A percentile compares a stretch with the other conserved stretches of the same genome.
These are phyloP conservation scores for Colletotrichum graminicola DNA, from an alignment of 2,329 filamentous ascomycete species.

Conservation along the genomic window DNA sequence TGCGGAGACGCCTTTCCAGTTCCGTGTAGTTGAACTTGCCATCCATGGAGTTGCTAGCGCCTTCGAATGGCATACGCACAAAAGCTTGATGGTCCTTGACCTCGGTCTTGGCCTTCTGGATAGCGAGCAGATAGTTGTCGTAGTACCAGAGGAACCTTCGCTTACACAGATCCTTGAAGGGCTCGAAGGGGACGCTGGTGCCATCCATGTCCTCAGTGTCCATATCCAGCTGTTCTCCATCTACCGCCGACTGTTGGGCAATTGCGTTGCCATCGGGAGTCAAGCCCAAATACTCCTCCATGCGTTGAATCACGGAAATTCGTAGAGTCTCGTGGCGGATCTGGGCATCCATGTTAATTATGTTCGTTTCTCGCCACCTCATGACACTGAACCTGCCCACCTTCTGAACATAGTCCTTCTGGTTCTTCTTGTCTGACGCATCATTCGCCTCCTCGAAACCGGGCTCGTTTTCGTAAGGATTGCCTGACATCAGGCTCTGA, in stretches of 20 bases:
- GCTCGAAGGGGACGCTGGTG: constrained; percentile 74
- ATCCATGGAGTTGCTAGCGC: constrained; percentile 81
- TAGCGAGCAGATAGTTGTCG: constrained; percentile 82
- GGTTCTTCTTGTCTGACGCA: constrained; percentile 77
- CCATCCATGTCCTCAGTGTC: constrained; percentile 68
- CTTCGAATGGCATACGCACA: constrained; percentile 89
- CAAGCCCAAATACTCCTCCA: constrained; percentile 84
- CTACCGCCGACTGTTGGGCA: constrained; percentile 47
- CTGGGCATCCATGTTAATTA: constrained; percentile 58
- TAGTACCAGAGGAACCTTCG: constrained; percentile 96
- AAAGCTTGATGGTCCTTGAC: constrained; percentile 76
- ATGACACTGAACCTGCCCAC: constrained; percentile 56
- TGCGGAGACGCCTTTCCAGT: constrained; percentile 75
- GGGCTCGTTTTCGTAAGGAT: constrained; percentile 96
- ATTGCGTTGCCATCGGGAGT: constrained; percentile 61
- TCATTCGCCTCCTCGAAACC: constrained; percentile 85
- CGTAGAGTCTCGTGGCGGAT: constrained; percentile 92
- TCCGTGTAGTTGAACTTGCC: constrained; percentile 86
- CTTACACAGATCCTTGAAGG: constrained; percentile 92
- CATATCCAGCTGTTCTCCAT: constrained; percentile 57
- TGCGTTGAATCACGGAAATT: constrained; percentile 84
- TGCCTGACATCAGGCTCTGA: constrained; percentile 93
- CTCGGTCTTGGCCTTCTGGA: constrained; percentile 74
- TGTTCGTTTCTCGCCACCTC: constrained; percentile 15
- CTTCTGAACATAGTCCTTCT: constrained; percentile 83